Percentiles rank a stretch among this genome's conserved stretches.
These are phyloP conservation scores for Linnemannia exigua DNA, from an alignment of 192 early-diverging fungal species.

Conservation along the genomic window DNA sequence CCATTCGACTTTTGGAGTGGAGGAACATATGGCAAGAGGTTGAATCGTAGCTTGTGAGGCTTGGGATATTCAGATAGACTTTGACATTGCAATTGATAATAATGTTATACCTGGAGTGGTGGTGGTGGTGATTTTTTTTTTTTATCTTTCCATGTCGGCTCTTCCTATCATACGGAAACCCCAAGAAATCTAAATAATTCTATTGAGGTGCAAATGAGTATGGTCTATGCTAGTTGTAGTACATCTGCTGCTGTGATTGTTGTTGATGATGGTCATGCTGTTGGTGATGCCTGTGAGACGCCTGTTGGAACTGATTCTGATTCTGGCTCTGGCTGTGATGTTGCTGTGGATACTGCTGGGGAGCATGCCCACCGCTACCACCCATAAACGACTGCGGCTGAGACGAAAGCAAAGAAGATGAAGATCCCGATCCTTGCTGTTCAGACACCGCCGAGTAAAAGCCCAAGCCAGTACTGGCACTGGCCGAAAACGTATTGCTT, in stretches of 20 bases:
- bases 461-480: not conserved
- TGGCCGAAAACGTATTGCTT: not conserved
- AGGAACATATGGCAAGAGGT: too few species aligned
- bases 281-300: not conserved
- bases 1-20: too few species aligned
- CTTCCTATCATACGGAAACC: too few species aligned
- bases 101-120: too few species aligned
- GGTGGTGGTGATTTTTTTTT: too few species aligned
- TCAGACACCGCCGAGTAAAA: not conserved
- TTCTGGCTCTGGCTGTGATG: not conserved
- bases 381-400: not conserved
- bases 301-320: slow-evolving; percentile 9
- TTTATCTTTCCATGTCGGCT: too few species aligned
- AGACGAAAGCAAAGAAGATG: not conserved
- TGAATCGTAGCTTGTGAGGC: too few species aligned
- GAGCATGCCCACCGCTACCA: not conserved
- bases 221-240: not conserved
- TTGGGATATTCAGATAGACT: too few species aligned
- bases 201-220: not conserved
- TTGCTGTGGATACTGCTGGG: not conserved
- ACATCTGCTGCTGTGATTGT: not conserved
- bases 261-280: not conserved
- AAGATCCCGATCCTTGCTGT: not conserved
- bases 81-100: too few species aligned
- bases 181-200: not conserved